Base-by-base conservation (phyloP, 352 stramenopile genomes). In the Discostella stelligera region DNA sequence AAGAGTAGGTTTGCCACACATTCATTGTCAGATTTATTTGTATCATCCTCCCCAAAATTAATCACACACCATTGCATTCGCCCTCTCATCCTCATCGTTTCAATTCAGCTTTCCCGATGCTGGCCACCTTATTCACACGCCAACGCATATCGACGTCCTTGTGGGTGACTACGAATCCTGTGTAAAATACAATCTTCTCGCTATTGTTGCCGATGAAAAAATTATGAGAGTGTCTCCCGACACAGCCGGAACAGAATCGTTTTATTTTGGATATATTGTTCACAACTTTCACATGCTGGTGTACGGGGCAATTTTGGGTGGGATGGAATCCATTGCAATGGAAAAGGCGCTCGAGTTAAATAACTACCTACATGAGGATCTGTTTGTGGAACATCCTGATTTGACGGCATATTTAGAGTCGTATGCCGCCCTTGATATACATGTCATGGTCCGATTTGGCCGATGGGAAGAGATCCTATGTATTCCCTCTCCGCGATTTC, bases 211-310 rank as follows among this genome's bases (percentile, higher is more conserved):
- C 2, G 87, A 94, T 69, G 53, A 86, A 70, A 82, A 83, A 69
- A 72, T 77, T 52, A 91, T 91, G 69, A 25, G 71, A 21, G 76
- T 66, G 23, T 89, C 78, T 54, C 85, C 87, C 11, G 74, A 87
- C 14, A 91, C 84, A 7, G 82, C 84, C 52, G 83, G 83, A 39
- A 80, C 68, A 23, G 77, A 85, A 60, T 87, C 82, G 0, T 94
- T 93, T 70, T 94, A 93, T 65, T 91, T 91, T 78, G 86, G 82
- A 37, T 94, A 94, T 59, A 85, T 89, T 75, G 85, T 90, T 52
- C 89, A 94, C 62, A 88, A 92, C 65, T 89, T 89, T 82, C 85
- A 94, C 65, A 92, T 94, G 84, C 58, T 80, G 11, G 80, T 91
- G 0, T 94, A 89, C 69, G 84, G 83, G 25, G 75, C 74, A 10